Base-by-base conservation (phyloP, 495 filamentous ascomycete genomes). In the Annulohypoxylon nitens region DNA sequence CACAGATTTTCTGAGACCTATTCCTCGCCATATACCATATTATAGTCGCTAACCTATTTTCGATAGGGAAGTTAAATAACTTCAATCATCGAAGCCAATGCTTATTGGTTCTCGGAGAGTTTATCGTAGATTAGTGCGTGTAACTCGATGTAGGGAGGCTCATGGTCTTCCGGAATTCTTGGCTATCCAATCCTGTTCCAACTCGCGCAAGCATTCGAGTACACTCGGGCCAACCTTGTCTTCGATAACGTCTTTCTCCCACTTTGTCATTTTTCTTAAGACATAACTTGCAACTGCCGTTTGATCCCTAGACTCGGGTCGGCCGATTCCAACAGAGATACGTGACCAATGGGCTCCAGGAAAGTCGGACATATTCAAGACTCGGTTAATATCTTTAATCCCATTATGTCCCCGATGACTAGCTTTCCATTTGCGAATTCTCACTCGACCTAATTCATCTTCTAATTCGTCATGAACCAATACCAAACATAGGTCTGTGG, bases 381-480 rank as follows among this genome's bases (percentile, higher is more conserved):
- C 83, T 37, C 81, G 81, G 58, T 89, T 82, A 14, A 89, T 83
- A 75, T 89, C 92, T 78, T 91, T 93, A 45, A 97, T 69, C 4
- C 94, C 94, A 68, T 95, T 94, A 78, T 97, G 94, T 0, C 94
- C 94, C 14, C 88, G 84, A 39, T 88, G 78, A 80, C 91, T 93
- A 83, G 79, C 77, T 79, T 90, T 53, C 87, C 88, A 82, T 48
- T 73, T 53, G 78, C 83, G 72, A 79, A 89, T 43, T 45, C 84
- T 90, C 4, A 97, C 83, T 41, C 85, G 87, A 0, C 93, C 93
- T 10, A 93, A 72, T 25, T 84, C 81, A 50, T 85, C 84, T 76
- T 97, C 93, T 8, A 97, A 80, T 76, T 97, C 94, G 75, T 97
- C 94, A 80, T 97, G 93, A 30, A 97, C 81, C 2, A 97, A 81